These are phyloP conservation scores for Pseudogymnoascus sp. DNA, from an alignment of 2,329 filamentous ascomycete genomes.

Conservation along the genomic window DNA sequence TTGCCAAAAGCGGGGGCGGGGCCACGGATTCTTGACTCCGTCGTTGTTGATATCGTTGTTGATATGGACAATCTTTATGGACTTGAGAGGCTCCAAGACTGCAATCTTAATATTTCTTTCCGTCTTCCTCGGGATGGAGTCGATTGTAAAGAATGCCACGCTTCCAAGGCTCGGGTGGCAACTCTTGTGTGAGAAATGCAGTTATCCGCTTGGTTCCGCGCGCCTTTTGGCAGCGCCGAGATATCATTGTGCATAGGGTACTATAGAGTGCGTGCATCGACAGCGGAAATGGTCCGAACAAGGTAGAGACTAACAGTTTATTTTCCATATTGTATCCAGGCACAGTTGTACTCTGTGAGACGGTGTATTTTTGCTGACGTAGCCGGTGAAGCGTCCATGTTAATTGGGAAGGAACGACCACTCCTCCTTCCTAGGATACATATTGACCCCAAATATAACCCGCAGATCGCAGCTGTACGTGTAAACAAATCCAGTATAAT, in stretches of 20 bases:
- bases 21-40: constrained; percentile 1
- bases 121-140: neutral
- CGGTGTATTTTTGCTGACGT: neutral
- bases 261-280: neutral
- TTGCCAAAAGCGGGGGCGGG: neutral
- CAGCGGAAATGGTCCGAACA: neutral
- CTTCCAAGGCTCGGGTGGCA: neutral
- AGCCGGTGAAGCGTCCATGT: neutral
- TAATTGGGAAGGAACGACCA: neutral
- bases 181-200: neutral
- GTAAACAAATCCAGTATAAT: neutral
- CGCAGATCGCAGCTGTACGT: neutral
- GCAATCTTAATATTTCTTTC: neutral
- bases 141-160: neutral
- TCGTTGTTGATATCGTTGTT: neutral
- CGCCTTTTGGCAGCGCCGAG: neutral
- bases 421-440: neutral
- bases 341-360: neutral
- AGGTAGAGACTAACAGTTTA: neutral
- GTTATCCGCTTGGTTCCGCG: neutral
- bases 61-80: neutral
- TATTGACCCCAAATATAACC: constrained; percentile 8
- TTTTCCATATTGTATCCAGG: neutral
- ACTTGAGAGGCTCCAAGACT: neutral
- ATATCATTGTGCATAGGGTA: neutral